Evolutionary conservation across 2,329 filamentous ascomycete genomes (phyloP).

Genomic region (Fusarium marasasianum): DNA sequence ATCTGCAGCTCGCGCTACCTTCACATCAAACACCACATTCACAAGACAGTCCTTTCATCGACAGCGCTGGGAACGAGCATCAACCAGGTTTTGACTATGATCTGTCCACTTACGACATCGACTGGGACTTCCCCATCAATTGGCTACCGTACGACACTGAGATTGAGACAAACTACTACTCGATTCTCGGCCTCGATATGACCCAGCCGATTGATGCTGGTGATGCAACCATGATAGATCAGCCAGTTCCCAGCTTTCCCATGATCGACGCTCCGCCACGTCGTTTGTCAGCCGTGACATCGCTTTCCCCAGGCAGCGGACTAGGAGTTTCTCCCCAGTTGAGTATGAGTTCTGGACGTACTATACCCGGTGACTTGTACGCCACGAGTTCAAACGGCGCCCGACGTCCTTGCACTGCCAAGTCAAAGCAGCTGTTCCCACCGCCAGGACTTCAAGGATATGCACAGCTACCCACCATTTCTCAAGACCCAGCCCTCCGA

Average conservation of each 20-base stretch:
- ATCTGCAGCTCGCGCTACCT: background rate
- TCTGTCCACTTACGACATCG: slow-evolving; percentile 2
- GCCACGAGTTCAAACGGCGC: slow-evolving; percentile 34
- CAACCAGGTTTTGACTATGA: slow-evolving; percentile 3
- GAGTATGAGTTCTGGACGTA: slow-evolving; percentile 5
- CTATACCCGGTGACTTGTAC: slow-evolving; percentile 16
- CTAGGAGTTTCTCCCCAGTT: background rate
- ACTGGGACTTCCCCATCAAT: slow-evolving; percentile 37
- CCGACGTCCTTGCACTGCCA: slow-evolving; percentile 23
- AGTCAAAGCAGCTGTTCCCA: slow-evolving; percentile 11
- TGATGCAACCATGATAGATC: background rate
- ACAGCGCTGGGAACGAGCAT: background rate
- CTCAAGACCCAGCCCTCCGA: background rate
- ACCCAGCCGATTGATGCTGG: background rate
- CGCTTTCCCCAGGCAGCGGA: background rate
- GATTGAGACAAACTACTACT: slow-evolving; percentile 37
- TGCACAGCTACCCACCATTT: background rate
- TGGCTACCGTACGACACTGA: slow-evolving; percentile 39
- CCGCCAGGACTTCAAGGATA: background rate
- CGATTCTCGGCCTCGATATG: background rate
- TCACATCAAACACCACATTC: background rate
- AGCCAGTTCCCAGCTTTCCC: background rate
- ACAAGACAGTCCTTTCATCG: background rate
- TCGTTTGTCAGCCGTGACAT: background rate
- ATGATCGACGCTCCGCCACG: background rate